These are phyloP conservation scores for Pueraria montana DNA, from an alignment of 306 rosid genomes.

Conservation along the genomic window DNA sequence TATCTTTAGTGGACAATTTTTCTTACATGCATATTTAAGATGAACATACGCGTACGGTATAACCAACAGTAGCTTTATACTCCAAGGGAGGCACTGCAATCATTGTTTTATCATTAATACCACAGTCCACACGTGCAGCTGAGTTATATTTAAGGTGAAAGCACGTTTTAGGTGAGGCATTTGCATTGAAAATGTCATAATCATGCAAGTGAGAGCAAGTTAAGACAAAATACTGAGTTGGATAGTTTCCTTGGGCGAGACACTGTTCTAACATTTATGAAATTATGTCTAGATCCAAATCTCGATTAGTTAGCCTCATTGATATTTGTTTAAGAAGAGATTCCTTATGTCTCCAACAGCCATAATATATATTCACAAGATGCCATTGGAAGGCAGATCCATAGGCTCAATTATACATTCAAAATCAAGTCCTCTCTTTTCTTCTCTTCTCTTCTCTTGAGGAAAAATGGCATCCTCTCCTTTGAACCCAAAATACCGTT, in stretches of 20 bases:
- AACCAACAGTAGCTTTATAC: slow-evolving; percentile 3
- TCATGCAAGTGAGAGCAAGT: slow-evolving; percentile 24
- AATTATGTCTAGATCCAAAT: slow-evolving; percentile 41
- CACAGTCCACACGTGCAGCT: slow-evolving; percentile 8
- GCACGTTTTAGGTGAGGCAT: slow-evolving; percentile 13
- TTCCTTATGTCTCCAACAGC: slow-evolving; percentile 44
- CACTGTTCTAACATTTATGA: slow-evolving; percentile 9
- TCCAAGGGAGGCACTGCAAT: neutral
- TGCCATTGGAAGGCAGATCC: slow-evolving; percentile 41
- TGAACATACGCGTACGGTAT: too few species aligned
- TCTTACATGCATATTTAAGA: too few species aligned
- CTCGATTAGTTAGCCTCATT: slow-evolving; percentile 44
- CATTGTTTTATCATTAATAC: neutral
- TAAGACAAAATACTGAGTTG: slow-evolving; percentile 42
- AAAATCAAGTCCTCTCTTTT: slow-evolving; percentile 36
- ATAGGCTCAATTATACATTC: slow-evolving; percentile 40
- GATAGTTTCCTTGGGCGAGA: slow-evolving; percentile 42
- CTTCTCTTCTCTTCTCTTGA: neutral
- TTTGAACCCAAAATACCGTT: slow-evolving; percentile 38
- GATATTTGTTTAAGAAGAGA: slow-evolving; percentile 22
- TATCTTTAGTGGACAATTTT: too few species aligned
- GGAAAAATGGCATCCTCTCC: slow-evolving; percentile 48
- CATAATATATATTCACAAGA: slow-evolving; percentile 40
- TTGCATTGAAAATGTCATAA: slow-evolving; percentile 25
- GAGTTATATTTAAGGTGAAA: neutral